Percentiles rank a stretch among this genome's conserved stretches.
Conservation (phyloP, 805 yeast species). For the Zygosaccharomyces pseudorouxii region DNA sequence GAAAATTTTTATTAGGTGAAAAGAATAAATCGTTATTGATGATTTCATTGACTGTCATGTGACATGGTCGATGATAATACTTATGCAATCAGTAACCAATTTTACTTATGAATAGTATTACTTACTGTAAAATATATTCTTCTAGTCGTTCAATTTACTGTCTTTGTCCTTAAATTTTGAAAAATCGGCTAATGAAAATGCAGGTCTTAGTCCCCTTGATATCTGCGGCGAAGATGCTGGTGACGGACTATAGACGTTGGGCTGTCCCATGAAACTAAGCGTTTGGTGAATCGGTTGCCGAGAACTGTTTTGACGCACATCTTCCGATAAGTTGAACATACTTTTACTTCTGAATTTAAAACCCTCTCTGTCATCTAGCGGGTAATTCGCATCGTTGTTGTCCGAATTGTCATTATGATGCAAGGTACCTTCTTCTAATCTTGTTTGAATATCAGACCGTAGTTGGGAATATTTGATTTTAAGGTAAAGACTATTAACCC, state of each 20-base stretch:
- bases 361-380: slow-evolving; percentile 14
- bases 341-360: slow-evolving; percentile 30
- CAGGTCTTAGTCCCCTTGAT: slow-evolving; percentile 17
- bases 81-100: not conserved
- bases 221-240: slow-evolving; percentile 7
- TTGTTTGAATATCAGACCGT: slow-evolving; percentile 11
- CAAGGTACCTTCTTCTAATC: slow-evolving; percentile 17
- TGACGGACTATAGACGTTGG: slow-evolving; percentile 5
- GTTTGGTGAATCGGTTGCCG: slow-evolving; percentile 6
- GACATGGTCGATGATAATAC: not conserved
- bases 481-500: slow-evolving; percentile 4
- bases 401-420: not conserved
- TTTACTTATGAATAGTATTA: not conserved
- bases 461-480: slow-evolving; percentile 12
- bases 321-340: slow-evolving; percentile 22
- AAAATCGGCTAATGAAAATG: slow-evolving; percentile 31
- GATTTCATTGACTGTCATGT: not conserved
- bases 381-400: slow-evolving; percentile 6
- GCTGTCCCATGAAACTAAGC: slow-evolving; percentile 4
- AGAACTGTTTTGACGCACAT: slow-evolving; percentile 4
- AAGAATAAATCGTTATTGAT: slow-evolving; percentile 1
- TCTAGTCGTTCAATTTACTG: slow-evolving; percentile 14
- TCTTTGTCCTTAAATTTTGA: slow-evolving; percentile 27
- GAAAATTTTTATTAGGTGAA: slow-evolving; percentile 11
- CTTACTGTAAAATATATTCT: not conserved